Conservation (phyloP, 1,139 yeast species). For the Arxiozyma heterogenica region DNA sequence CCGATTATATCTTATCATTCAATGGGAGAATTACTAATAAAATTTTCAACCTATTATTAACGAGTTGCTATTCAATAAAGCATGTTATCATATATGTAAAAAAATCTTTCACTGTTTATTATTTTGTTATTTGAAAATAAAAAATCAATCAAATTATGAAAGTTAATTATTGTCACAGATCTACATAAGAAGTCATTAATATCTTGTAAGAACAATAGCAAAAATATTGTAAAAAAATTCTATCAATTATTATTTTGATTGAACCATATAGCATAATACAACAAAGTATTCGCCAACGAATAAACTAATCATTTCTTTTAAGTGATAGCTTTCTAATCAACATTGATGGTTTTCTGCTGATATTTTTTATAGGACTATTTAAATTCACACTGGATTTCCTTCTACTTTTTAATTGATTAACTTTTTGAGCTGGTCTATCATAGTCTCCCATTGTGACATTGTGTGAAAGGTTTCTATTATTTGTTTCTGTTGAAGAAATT, state of each 20-base stretch:
- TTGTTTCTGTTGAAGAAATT: background rate
- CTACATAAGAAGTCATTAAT: too few species aligned
- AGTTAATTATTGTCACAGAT: too few species aligned
- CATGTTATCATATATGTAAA: too few species aligned
- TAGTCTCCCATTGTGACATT: slow-evolving; percentile 29
- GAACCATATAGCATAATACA: background rate
- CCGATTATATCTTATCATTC: too few species aligned
- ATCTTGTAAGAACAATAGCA: too few species aligned
- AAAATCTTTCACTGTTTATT: too few species aligned
- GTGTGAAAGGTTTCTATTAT: slow-evolving; percentile 4
- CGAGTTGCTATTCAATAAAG: too few species aligned
- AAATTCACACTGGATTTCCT: slow-evolving; percentile 24
- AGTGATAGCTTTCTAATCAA: slow-evolving; percentile 21
- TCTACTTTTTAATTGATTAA: slow-evolving; percentile 29
- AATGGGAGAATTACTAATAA: too few species aligned
- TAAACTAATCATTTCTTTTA: slow-evolving; percentile 7
- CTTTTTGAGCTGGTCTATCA: slow-evolving; percentile 33
- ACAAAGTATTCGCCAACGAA: background rate
- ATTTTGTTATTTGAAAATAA: too few species aligned
- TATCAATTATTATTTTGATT: too few species aligned
- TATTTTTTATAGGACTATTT: slow-evolving; percentile 19
- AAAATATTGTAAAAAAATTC: background rate
- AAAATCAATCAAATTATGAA: too few species aligned
- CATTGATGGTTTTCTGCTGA: slow-evolving; percentile 30
- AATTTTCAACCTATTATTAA: too few species aligned